Percentiles rank a stretch among this genome's conserved stretches.
These are phyloP conservation scores for Zopfochytrium polystomum DNA, from an alignment of 371 early-diverging fungal species.

Conservation along the genomic window DNA sequence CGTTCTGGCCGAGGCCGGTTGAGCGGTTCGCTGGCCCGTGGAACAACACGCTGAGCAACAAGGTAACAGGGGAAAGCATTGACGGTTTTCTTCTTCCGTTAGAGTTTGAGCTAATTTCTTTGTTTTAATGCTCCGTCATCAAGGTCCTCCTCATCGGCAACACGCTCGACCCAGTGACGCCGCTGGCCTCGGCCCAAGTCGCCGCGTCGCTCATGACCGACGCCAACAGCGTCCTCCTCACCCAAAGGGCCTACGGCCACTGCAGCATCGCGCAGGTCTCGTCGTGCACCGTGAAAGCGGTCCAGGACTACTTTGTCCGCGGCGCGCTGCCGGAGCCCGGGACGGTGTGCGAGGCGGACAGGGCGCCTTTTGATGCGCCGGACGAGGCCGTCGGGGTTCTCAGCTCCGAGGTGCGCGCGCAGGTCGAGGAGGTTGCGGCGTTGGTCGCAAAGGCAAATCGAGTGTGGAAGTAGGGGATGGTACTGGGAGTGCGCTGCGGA, in stretches of 20 bases:
- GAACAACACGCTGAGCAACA: conserved; percentile 28
- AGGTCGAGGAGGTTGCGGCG: too few relatives aligned
- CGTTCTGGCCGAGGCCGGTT: conserved; percentile 13
- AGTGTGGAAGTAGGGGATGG: too few relatives aligned
- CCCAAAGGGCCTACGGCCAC: conserved; percentile 35
- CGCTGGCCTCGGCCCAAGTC: conserved; percentile 23
- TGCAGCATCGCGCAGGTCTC: conserved; percentile 25
- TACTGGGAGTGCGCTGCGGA: too few relatives aligned
- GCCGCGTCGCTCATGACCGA: conserved; percentile 25
- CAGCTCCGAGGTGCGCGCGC: too few relatives aligned
- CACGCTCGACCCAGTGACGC: too few relatives aligned
- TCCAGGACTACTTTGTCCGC: conserved; percentile 3
- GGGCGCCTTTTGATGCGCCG: conserved; percentile 7
- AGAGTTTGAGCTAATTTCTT: too few relatives aligned
- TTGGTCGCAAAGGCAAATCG: too few relatives aligned
- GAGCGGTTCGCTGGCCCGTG: conserved; percentile 43
- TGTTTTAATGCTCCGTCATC: too few relatives aligned
- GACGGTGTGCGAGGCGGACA: too few relatives aligned
- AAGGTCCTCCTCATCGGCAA: conserved; percentile 34
- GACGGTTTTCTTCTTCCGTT: not conserved
- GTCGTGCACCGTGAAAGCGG: conserved; percentile 23
- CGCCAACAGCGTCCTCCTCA: conserved; percentile 28
- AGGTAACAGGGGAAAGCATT: too few relatives aligned
- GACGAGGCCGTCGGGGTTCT: too few relatives aligned
- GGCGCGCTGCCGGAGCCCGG: conserved; percentile 7